phyloP scores from a whole-genome alignment of 352 stramenopile genomes.

The Phytophthora melonis region DNA sequence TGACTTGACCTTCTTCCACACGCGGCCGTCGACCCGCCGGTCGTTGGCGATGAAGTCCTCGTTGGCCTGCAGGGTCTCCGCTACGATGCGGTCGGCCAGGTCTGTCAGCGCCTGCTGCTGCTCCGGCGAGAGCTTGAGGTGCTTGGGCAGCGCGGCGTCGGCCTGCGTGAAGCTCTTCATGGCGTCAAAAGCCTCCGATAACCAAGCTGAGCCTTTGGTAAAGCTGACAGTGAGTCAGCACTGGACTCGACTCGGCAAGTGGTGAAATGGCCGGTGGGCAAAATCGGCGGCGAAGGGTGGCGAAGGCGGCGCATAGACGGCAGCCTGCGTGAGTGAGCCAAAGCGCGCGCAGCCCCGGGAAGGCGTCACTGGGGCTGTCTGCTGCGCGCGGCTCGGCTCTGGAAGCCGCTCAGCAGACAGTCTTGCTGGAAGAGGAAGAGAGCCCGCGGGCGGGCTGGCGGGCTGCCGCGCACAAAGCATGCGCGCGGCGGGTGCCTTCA shows the following conservation, averaged over 20 bases:
- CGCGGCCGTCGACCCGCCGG: constrained; percentile 40
- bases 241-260: constrained; percentile 15
- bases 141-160: constrained; percentile 25
- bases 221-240: constrained; percentile 19
- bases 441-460: constrained; percentile 3
- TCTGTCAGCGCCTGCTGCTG: constrained; percentile 56
- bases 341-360: not conserved
- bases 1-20: constrained; percentile 66
- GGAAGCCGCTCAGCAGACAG: constrained; percentile 29
- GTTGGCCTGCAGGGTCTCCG: constrained; percentile 63
- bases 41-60: constrained; percentile 58
- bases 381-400: constrained; percentile 24
- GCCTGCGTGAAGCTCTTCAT: constrained; percentile 34
- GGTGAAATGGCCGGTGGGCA: constrained; percentile 17
- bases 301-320: constrained; percentile 31
- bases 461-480: constrained; percentile 26
- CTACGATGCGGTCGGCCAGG: constrained; percentile 62
- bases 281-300: constrained; percentile 1
- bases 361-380: constrained; percentile 16
- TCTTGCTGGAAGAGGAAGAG: constrained; percentile 7
- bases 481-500: constrained; percentile 27
- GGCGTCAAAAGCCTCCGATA: constrained; percentile 14
- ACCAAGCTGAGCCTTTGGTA: not conserved
- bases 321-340: constrained; percentile 9
- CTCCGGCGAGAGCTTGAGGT: constrained; percentile 23